These are phyloP conservation scores for Fusarium sp. DNA, from an alignment of 2,329 filamentous ascomycete species.

Conservation along the genomic window DNA sequence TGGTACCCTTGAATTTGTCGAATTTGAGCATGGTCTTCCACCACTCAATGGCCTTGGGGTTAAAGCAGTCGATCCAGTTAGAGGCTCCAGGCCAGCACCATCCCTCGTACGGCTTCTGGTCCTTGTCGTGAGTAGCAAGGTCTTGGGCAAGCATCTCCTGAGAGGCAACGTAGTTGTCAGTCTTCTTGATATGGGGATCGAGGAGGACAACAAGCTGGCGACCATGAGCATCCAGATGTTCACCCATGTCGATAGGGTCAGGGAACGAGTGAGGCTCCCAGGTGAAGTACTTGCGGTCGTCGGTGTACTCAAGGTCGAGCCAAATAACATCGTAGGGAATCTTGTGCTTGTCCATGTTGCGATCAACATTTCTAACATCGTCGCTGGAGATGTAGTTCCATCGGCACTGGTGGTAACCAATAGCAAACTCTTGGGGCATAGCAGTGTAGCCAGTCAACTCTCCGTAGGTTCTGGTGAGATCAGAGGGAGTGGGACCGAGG, in stretches of 20 bases:
- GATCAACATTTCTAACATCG: constrained; percentile 95
- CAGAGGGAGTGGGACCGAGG: constrained; percentile 85
- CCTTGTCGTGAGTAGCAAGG: constrained; percentile 89
- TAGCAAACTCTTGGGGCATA: constrained; percentile 89
- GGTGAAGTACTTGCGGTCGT: constrained; percentile 98
- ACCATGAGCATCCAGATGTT: constrained; percentile 85
- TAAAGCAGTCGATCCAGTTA: constrained; percentile 96
- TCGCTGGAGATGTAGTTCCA: constrained; percentile 99
- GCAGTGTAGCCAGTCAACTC: constrained; percentile 93
- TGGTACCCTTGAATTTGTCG: constrained; percentile 84
- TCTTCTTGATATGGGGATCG: constrained; percentile 97
- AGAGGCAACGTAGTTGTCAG: constrained; percentile 78
- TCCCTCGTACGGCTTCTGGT: constrained; percentile 88
- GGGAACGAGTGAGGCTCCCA: constrained; percentile 92
- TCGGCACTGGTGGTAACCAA: constrained; percentile 96
- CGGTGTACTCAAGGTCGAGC: constrained; percentile 97
- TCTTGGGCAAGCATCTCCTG: constrained; percentile 86
- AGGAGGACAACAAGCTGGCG: constrained; percentile 95
- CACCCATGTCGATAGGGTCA: constrained; percentile 86
- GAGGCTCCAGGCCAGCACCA: constrained; percentile 99
- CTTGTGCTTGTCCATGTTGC: constrained; percentile 93
- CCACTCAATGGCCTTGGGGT: constrained; percentile 90
- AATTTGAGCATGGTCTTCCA: constrained; percentile 92
- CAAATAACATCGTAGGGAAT: constrained; percentile 99
- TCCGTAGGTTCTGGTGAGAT: constrained; percentile 83